Evolutionary conservation across 1,284 basidiomycete species (phyloP).

Genomic region (Microbotryum scabiosae): DNA sequence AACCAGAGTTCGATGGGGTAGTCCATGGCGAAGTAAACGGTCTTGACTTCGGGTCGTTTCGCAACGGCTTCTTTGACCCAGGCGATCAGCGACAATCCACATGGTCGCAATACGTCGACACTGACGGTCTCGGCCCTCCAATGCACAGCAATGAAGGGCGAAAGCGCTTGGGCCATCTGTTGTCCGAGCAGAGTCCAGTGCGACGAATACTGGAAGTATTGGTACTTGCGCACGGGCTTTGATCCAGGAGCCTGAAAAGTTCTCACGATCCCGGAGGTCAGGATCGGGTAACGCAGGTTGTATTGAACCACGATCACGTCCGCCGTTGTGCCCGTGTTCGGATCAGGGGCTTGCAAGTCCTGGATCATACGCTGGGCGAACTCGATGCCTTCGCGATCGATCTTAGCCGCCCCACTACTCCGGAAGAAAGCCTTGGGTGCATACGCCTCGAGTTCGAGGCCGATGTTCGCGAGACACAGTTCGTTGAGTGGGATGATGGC

Average conservation of each 20-base stretch:
- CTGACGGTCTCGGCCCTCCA: slow-evolving; percentile 35
- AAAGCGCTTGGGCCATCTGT: slow-evolving; percentile 17
- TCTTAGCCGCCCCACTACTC: neutral
- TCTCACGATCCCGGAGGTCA: slow-evolving; percentile 4
- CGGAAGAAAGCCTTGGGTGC: slow-evolving; percentile 21
- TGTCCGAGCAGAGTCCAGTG: slow-evolving; percentile 30
- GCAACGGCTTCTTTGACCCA: slow-evolving; percentile 9
- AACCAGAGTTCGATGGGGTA: slow-evolving; percentile 33
- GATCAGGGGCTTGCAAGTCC: neutral
- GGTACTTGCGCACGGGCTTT: slow-evolving; percentile 11
- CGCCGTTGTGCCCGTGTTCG: slow-evolving; percentile 1
- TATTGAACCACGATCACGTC: slow-evolving; percentile 32
- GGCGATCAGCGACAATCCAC: slow-evolving; percentile 25
- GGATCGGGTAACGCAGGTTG: slow-evolving; percentile 32
- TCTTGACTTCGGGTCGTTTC: slow-evolving; percentile 23
- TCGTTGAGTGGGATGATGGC: neutral
- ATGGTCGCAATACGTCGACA: slow-evolving; percentile 19
- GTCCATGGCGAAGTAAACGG: slow-evolving; percentile 35
- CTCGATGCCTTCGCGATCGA: slow-evolving; percentile 6
- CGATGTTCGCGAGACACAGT: slow-evolving; percentile 24
- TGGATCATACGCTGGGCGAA: slow-evolving; percentile 18
- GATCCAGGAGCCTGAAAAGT: slow-evolving; percentile 4
- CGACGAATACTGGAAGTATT: slow-evolving; percentile 32
- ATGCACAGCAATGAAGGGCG: slow-evolving; percentile 32
- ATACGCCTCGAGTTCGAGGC: slow-evolving; percentile 24